A percentile compares a stretch with the other conserved stretches of the same genome.
Conservation (phyloP, 2,329 filamentous ascomycete species). For the Colletotrichum echinochloae region DNA sequence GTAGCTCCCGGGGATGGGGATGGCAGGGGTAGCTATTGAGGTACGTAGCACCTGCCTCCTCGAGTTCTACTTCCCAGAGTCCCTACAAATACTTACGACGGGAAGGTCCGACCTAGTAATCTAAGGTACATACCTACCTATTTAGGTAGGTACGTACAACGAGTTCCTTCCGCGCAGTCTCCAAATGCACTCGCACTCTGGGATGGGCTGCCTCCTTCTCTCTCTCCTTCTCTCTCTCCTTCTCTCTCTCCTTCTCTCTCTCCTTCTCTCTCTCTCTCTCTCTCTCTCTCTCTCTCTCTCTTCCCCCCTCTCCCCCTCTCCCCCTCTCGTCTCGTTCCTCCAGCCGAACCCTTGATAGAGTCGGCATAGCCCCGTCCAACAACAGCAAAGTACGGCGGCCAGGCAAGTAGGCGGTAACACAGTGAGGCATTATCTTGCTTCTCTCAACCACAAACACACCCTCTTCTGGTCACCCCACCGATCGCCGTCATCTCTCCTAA, state of each 20-base stretch:
- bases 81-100: too few relatives aligned
- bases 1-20: constrained; percentile 22
- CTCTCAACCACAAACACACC: background rate
- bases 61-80: background rate
- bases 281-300: background rate
- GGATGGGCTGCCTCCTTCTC: constrained; percentile 1
- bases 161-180: background rate
- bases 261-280: too few relatives aligned
- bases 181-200: background rate
- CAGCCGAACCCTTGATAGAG: background rate
- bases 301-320: background rate
- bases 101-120: background rate
- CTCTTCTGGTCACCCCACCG: constrained; percentile 5
- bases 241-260: too few relatives aligned
- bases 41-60: background rate
- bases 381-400: constrained; percentile 9
- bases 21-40: constrained; percentile 21
- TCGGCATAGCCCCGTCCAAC: constrained; percentile 11
- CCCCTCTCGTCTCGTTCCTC: background rate
- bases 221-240: background rate
- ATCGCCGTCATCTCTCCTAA: constrained; percentile 20
- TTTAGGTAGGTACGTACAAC: too few relatives aligned
- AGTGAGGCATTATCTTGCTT: constrained; percentile 35
- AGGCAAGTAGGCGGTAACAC: background rate
- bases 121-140: background rate